Conservation (phyloP, 345 rosid species). For the Salix purpurea region DNA sequence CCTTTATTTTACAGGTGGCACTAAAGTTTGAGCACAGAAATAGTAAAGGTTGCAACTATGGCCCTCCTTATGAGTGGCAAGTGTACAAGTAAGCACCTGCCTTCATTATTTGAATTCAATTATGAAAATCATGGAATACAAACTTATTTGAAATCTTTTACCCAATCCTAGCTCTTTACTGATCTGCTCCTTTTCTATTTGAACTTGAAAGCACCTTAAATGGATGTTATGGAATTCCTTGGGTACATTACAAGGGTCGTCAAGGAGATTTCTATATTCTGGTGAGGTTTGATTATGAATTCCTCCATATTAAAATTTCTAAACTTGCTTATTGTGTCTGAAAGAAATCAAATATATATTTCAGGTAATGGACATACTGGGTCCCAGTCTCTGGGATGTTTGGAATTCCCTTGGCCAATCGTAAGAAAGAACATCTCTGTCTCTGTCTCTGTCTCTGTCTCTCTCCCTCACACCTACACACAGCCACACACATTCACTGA, state of each 20-base stretch:
- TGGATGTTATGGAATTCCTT: slow-evolving; percentile 29
- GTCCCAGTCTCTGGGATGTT: slow-evolving; percentile 36
- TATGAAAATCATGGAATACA: background rate
- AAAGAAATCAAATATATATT: slow-evolving; percentile 1
- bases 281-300: slow-evolving; percentile 14
- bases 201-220: slow-evolving; percentile 17
- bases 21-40: slow-evolving; percentile 32
- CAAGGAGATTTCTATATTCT: slow-evolving; percentile 35
- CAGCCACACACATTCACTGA: background rate
- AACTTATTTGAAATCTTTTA: background rate
- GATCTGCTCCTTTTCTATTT: background rate
- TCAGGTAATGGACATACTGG: slow-evolving; percentile 37
- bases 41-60: slow-evolving; percentile 35
- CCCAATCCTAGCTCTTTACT: slow-evolving; percentile 1
- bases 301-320: background rate
- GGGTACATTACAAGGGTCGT: slow-evolving; percentile 31
- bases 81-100: slow-evolving; percentile 22
- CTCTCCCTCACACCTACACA: background rate
- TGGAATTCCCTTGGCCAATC: slow-evolving; percentile 29
- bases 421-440: slow-evolving; percentile 9
- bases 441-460: background rate
- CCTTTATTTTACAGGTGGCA: slow-evolving; percentile 19
- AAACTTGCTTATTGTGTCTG: slow-evolving; percentile 2
- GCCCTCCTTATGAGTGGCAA: slow-evolving; percentile 37
- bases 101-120: background rate